These are phyloP conservation scores for Rhodotorula glutinis DNA, from an alignment of 1,284 basidiomycete species.

Conservation along the genomic window DNA sequence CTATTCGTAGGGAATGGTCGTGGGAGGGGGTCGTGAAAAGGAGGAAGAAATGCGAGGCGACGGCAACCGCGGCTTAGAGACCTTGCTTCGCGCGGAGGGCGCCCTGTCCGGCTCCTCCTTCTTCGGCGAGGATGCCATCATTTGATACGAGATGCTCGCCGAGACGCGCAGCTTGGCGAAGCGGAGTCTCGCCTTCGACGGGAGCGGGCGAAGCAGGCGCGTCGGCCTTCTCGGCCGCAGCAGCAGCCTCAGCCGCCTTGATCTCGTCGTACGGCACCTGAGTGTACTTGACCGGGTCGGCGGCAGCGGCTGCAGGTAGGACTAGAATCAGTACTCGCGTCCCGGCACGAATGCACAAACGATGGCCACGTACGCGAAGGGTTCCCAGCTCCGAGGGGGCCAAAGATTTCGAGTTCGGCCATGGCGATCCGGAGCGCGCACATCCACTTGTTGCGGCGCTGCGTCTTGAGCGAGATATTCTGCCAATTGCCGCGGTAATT, in stretches of 20 bases:
- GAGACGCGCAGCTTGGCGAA: not conserved
- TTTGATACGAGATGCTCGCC: not conserved
- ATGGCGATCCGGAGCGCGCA: conserved; percentile 76
- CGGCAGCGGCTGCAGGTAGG: conserved; percentile 43
- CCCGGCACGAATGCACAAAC: conserved; percentile 48
- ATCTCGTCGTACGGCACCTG: conserved; percentile 68
- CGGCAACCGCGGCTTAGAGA: no score
- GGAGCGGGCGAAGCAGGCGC: not conserved
- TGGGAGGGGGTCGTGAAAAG: no score
- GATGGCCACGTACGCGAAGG: conserved; percentile 50
- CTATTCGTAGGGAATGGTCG: no score
- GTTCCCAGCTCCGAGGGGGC: conserved; percentile 64
- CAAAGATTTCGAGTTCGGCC: conserved; percentile 64
- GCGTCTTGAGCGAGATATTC: conserved; percentile 64
- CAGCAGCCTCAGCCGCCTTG: conserved; percentile 44
- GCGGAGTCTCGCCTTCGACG: not conserved
- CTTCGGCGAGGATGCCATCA: not conserved
- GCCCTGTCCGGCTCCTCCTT: not conserved
- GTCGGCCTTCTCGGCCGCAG: not conserved
- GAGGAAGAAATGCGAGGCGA: no score
- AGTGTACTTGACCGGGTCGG: conserved; percentile 59
- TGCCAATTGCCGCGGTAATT: conserved; percentile 89
- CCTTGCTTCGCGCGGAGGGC: not conserved
- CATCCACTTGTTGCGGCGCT: conserved; percentile 86
- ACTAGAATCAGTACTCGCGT: not conserved